Base-by-base conservation (phyloP, 2,329 filamentous ascomycete genomes). In the Tolypocladium ovalisporum region DNA sequence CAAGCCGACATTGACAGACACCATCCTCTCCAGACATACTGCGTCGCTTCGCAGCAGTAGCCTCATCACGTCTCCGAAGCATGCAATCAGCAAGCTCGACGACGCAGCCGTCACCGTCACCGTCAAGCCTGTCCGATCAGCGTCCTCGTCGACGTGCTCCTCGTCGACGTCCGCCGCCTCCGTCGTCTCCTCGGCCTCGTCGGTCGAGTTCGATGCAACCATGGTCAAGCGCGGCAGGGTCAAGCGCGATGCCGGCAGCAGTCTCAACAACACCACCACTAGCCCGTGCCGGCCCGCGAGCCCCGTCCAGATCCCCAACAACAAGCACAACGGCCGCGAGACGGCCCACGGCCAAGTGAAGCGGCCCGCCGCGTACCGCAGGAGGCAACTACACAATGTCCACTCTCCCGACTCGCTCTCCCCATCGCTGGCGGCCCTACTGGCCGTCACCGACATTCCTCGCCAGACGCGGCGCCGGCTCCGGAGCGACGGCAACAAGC, bases 361-460 rank as follows among this genome's bases (percentile, higher is more conserved):
- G 68, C 64, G 74, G 42, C 70, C 72, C 55, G 67, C 72, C 58
- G 67, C 66, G 32, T 71, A 75, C 54, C 71, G 71, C 49, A 69
- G 69, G 42, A 63, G 64, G 52, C 63, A 69, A 44, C 67, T 70
- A 10, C 72, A 70, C 58, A 75, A 79, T 56, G 68, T 73, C 2
- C 78, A 79, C 65, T 77, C 78, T 1, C 76, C 80, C 7, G 80
- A 83, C 58, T 72, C 76, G 19, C 74, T 86, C 27, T 79, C 83
- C 6, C 77, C 83, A 0, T 84, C 82, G 0, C 77, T 86, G 34
- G 82, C 82, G 7, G 81, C 82, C 15, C 72, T 87, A 34, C 73
- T 87, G 37, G 84, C 84, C 36, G 74, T 84, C 56, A 87, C 84
- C 35, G 79, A 76, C 60, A 87, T 87, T 54, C 84, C 81, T 3